These are phyloP conservation scores for Amylocarpus encephaloides DNA, from an alignment of 2,329 filamentous ascomycete genomes.

Conservation along the genomic window DNA sequence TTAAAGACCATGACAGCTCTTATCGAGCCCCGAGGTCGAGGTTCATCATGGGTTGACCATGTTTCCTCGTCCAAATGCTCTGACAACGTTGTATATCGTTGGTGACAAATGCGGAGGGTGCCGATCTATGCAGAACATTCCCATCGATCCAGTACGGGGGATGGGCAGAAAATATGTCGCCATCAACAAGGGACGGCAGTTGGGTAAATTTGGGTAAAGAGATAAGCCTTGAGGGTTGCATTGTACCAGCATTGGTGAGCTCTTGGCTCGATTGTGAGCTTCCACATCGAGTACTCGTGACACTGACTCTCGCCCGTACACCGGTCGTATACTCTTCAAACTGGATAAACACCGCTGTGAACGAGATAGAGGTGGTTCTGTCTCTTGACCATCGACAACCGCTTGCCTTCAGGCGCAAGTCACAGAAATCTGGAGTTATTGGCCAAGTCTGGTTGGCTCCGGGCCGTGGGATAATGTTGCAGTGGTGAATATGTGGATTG, in stretches of 20 bases:
- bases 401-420: too few species aligned
- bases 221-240: not conserved
- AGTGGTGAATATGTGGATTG: too few species aligned
- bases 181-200: not conserved
- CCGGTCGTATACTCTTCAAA: too few species aligned
- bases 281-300: not conserved
- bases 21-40: constrained; percentile 1
- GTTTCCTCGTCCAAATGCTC: not conserved
- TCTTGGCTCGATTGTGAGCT: not conserved
- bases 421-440: too few species aligned
- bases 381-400: not conserved
- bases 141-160: constrained; percentile 3
- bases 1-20: not conserved
- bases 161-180: not conserved
- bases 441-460: too few species aligned
- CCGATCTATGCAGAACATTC: constrained; percentile 1
- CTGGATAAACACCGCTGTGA: not conserved
- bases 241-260: not conserved
- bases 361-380: not conserved
- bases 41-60: not conserved
- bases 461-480: too few species aligned
- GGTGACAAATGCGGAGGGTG: not conserved
- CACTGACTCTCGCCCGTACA: not conserved
- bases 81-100: not conserved
- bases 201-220: constrained; percentile 1